These are phyloP conservation scores for Galerina sulciceps DNA, from an alignment of 768 basidiomycete genomes.

Conservation along the genomic window DNA sequence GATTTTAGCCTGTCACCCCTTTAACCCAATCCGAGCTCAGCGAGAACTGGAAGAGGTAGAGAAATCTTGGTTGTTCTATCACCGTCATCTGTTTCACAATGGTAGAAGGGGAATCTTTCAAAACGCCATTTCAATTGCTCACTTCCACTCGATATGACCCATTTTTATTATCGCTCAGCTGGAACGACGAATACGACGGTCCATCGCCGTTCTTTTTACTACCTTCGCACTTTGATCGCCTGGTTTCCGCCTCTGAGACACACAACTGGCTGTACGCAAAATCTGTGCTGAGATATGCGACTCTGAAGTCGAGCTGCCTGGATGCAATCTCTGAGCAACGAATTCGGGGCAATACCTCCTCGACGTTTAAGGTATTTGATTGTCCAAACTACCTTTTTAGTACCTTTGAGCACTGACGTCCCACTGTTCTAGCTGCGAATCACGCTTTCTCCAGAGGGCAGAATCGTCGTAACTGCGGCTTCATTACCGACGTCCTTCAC, in stretches of 20 bases:
- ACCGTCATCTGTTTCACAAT: background rate
- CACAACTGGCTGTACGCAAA: conserved; percentile 53
- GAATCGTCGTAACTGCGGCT: conserved; percentile 36
- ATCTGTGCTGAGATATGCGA: conserved; percentile 37
- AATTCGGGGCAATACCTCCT: conserved; percentile 16
- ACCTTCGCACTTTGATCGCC: conserved; percentile 61
- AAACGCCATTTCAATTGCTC: conserved; percentile 39
- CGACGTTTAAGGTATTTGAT: conserved; percentile 36
- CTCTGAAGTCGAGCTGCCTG: conserved; percentile 49
- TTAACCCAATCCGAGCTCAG: background rate
- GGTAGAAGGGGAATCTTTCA: background rate
- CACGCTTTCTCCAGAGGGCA: conserved; percentile 43
- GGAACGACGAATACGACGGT: conserved; percentile 62
- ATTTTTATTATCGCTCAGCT: conserved; percentile 43
- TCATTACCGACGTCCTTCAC: conserved; percentile 32
- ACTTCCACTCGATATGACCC: conserved; percentile 67
- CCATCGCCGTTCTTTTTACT: conserved; percentile 69
- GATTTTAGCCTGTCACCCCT: background rate
- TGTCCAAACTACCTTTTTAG: background rate
- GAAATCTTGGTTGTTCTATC: no score
- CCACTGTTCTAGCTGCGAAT: conserved; percentile 53
- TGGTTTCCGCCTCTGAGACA: conserved; percentile 50
- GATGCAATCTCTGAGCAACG: conserved; percentile 39
- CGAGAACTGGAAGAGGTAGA: no score
- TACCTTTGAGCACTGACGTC: conserved; percentile 4